Evolutionary conservation across 2,329 filamentous ascomycete genomes (phyloP).

Genomic region (Hypoxylon sp.): DNA sequence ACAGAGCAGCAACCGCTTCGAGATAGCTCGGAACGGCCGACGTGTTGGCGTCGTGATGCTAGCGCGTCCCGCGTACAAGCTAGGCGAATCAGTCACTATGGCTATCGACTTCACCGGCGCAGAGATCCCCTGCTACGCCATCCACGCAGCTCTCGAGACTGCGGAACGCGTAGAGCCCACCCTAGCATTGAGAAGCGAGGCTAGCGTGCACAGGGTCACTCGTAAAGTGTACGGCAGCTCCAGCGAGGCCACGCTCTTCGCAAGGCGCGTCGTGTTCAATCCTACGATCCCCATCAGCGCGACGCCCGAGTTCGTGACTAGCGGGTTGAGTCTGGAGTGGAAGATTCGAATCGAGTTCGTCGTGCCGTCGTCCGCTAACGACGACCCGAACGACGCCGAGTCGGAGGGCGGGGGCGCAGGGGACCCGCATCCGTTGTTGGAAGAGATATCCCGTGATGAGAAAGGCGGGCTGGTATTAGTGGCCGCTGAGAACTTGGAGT

Average conservation of each 20-base stretch:
- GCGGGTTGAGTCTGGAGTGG: constrained; percentile 89
- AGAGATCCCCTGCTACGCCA: constrained; percentile 85
- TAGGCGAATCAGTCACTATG: constrained; percentile 89
- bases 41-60: constrained; percentile 93
- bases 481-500: constrained; percentile 81
- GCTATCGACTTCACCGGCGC: constrained; percentile 86
- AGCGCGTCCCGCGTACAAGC: constrained; percentile 86
- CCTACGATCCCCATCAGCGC: constrained; percentile 86
- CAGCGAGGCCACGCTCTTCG: constrained; percentile 87
- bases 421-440: constrained; percentile 72
- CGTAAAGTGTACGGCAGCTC: constrained; percentile 83
- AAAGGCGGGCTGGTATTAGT: constrained; percentile 81
- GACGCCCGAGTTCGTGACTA: constrained; percentile 93
- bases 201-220: constrained; percentile 89
- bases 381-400: constrained; percentile 10
- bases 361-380: constrained; percentile 69
- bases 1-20: constrained; percentile 91
- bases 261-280: constrained; percentile 82
- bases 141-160: constrained; percentile 88
- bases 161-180: constrained; percentile 85
- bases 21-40: constrained; percentile 92
- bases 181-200: constrained; percentile 86
- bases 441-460: constrained; percentile 84
- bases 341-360: constrained; percentile 93
- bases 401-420: constrained; percentile 12